Evolutionary conservation across 2,329 filamentous ascomycete species (phyloP).

Genomic region (Penicillium expansum): DNA sequence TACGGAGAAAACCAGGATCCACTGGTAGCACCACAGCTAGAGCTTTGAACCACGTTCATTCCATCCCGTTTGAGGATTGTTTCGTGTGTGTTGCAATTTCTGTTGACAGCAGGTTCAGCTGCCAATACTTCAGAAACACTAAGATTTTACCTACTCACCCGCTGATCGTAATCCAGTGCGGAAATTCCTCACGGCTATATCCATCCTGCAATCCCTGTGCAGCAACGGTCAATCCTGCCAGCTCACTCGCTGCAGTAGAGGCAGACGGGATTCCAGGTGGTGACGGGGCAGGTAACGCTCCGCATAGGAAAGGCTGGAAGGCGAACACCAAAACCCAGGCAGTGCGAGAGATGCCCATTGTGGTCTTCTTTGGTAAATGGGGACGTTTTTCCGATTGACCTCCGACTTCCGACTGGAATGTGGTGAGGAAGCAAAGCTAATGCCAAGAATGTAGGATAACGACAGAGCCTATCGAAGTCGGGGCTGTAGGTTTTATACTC

Average conservation of each 20-base stretch:
- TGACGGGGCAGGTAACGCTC: conserved; percentile 31
- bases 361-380: neutral
- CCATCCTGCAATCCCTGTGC: conserved; percentile 53
- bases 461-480: neutral
- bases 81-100: conserved; percentile 70
- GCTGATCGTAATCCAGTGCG: conserved; percentile 61
- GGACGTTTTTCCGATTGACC: neutral
- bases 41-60: conserved; percentile 57
- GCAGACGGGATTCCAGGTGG: conserved; percentile 63
- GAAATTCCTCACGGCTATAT: conserved; percentile 68
- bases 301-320: conserved; percentile 14
- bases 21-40: conserved; percentile 60
- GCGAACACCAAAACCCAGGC: conserved; percentile 16
- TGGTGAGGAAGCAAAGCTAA: neutral
- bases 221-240: conserved; percentile 59
- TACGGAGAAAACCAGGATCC: conserved; percentile 72
- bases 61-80: conserved; percentile 73
- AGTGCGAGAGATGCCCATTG: neutral
- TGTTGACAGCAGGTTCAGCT: conserved; percentile 27
- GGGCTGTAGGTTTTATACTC: neutral
- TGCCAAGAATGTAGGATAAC: neutral
- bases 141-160: conserved; percentile 39
- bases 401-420: neutral
- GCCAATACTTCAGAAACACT: neutral
- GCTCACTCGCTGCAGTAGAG: conserved; percentile 56